phyloP scores from a whole-genome alignment of 2,329 filamentous ascomycete species.

The Fusarium sterilihyphosum region DNA sequence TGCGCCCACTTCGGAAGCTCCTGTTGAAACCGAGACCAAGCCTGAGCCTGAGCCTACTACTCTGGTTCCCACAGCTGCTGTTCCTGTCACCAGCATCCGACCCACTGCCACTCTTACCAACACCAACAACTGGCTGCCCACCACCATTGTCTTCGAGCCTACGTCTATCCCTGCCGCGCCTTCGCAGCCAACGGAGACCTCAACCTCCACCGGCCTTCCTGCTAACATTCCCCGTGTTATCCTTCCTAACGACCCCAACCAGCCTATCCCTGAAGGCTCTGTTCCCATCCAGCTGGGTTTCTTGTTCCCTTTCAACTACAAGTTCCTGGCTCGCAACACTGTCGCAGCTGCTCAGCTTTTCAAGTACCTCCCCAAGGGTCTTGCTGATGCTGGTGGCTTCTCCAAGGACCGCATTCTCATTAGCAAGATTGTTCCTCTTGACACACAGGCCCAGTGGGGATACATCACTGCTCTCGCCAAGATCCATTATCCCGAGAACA shows the following conservation, averaged over 20 bases:
- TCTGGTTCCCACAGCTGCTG: constrained; percentile 27
- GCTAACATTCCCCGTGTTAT: constrained; percentile 79
- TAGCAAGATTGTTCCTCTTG: constrained; percentile 77
- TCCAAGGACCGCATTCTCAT: constrained; percentile 67
- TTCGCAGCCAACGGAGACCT: constrained; percentile 49
- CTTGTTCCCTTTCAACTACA: constrained; percentile 81
- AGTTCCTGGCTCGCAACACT: constrained; percentile 77
- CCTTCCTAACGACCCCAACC: constrained; percentile 69
- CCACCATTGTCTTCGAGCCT: constrained; percentile 68
- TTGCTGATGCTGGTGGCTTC: constrained; percentile 72
- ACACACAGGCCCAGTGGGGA: constrained; percentile 73
- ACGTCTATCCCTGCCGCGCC: constrained; percentile 46
- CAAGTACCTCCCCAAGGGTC: constrained; percentile 75
- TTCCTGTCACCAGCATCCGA: constrained; percentile 52
- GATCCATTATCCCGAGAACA: constrained; percentile 75
- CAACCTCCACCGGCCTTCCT: constrained; percentile 66
- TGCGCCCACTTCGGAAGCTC: constrained; percentile 21
- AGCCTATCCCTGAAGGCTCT: constrained; percentile 67
- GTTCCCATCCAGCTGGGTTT: constrained; percentile 87
- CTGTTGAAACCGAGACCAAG: constrained; percentile 17
- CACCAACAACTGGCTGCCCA: constrained; percentile 62
- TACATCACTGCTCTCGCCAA: constrained; percentile 82
- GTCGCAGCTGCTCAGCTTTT: constrained; percentile 88
- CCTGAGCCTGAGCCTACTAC: constrained; percentile 32
- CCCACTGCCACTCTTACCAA: constrained; percentile 56